phyloP scores from a whole-genome alignment of 345 rosid species.

The Rhodamnia rubescens region DNA sequence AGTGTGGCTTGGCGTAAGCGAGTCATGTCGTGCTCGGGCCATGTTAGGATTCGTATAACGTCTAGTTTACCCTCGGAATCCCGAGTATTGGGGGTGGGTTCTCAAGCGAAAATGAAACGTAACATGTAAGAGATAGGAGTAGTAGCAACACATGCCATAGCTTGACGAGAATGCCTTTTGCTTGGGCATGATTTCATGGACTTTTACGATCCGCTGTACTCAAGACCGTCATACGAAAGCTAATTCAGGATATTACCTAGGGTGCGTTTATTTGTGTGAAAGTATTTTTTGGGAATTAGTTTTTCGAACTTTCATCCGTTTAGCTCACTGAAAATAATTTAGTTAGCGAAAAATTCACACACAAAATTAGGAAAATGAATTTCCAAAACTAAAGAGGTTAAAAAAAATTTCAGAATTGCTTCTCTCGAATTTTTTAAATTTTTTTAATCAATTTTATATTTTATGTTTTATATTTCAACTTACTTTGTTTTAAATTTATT shows the following conservation, averaged over 20 bases:
- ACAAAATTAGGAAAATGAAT: too few species aligned
- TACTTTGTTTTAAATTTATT: too few species aligned
- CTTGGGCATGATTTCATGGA: neutral
- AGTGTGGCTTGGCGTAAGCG: neutral
- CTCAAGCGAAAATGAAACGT: slow-evolving; percentile 1
- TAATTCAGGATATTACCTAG: rapidly evolving
- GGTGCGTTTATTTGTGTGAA: too few species aligned
- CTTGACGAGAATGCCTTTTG: neutral
- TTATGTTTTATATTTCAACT: too few species aligned
- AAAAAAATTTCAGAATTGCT: too few species aligned
- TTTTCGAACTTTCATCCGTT: too few species aligned
- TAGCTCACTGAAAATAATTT: too few species aligned
- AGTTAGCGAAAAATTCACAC: too few species aligned
- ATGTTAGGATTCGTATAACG: neutral
- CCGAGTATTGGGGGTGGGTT: neutral
- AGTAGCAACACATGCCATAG: neutral
- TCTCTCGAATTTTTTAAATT: too few species aligned
- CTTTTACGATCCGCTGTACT: neutral
- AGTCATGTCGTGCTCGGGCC: neutral
- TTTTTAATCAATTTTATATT: too few species aligned
- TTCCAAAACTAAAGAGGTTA: too few species aligned
- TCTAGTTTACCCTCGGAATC: slow-evolving; percentile 2
- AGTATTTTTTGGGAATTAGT: too few species aligned
- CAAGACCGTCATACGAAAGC: neutral
- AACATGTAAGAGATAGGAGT: neutral